Conservation (phyloP, 2,329 filamentous ascomycete species). For the Leptographium wingfieldii region DNA sequence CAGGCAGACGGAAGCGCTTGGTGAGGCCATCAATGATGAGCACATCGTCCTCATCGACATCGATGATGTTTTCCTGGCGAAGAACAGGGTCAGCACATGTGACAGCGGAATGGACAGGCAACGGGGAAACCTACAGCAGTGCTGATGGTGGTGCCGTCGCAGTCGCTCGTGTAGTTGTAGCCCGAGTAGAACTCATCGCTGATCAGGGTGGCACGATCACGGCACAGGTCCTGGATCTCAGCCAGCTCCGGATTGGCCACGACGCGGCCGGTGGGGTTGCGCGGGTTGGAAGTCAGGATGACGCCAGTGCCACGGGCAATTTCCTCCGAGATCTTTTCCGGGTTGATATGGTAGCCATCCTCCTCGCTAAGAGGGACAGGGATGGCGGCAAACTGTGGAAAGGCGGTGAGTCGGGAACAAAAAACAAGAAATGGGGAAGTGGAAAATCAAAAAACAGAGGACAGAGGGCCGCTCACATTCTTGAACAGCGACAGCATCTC, state of each 20-base stretch:
- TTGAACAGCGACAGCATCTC: slow-evolving; percentile 94
- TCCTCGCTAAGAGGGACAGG: slow-evolving; percentile 73
- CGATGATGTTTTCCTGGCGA: slow-evolving; percentile 59
- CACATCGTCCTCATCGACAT: slow-evolving; percentile 82
- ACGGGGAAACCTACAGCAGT: slow-evolving; percentile 39
- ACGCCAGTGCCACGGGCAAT: slow-evolving; percentile 77
- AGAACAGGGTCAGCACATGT: background rate
- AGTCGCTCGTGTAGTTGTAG: slow-evolving; percentile 90
- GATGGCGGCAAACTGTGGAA: slow-evolving; percentile 61
- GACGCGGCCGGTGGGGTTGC: slow-evolving; percentile 86
- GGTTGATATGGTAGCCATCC: slow-evolving; percentile 87
- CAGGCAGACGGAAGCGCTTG: slow-evolving; percentile 90
- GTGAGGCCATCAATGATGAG: slow-evolving; percentile 92
- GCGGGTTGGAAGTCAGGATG: slow-evolving; percentile 87
- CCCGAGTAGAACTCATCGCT: slow-evolving; percentile 95
- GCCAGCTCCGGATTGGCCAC: slow-evolving; percentile 74
- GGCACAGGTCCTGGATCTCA: slow-evolving; percentile 86
- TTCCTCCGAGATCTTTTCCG: slow-evolving; percentile 84
- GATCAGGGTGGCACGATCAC: slow-evolving; percentile 80
- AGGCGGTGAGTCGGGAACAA: background rate
- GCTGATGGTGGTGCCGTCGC: slow-evolving; percentile 79
- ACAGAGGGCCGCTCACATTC: slow-evolving; percentile 43
- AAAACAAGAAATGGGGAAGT: background rate
- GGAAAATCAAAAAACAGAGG: background rate
- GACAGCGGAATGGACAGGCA: background rate